phyloP scores from a whole-genome alignment of 495 filamentous ascomycete genomes.

The Tricharina praecox region DNA sequence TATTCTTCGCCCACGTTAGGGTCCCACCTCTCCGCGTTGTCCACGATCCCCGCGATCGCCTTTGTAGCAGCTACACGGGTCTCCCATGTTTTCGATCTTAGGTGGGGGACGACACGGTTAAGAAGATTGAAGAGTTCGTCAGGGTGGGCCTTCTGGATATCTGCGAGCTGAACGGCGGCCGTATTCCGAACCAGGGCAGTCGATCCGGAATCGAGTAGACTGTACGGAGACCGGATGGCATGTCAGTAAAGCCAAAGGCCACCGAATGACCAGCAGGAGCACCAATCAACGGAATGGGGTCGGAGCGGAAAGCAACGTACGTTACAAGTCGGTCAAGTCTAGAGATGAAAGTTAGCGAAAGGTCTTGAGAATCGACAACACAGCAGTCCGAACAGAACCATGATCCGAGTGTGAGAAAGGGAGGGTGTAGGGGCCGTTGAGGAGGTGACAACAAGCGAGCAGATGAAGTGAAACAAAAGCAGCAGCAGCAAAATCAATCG shows the following conservation, averaged over 20 bases:
- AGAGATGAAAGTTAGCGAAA: slow-evolving; percentile 8
- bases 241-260: slow-evolving; percentile 10
- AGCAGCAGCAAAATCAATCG: no score
- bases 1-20: slow-evolving; percentile 52
- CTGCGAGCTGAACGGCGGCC: slow-evolving; percentile 85
- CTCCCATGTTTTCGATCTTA: slow-evolving; percentile 88
- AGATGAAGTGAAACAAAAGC: no score
- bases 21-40: slow-evolving; percentile 74
- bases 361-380: no score
- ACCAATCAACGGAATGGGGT: neutral
- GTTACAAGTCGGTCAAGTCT: slow-evolving; percentile 87
- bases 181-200: slow-evolving; percentile 89
- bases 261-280: neutral
- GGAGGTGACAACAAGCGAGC: no score
- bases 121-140: slow-evolving; percentile 94
- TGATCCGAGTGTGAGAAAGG: no score
- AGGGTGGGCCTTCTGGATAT: slow-evolving; percentile 93
- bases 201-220: slow-evolving; percentile 88
- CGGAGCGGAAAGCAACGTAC: slow-evolving; percentile 42
- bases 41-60: slow-evolving; percentile 79
- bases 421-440: no score
- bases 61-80: slow-evolving; percentile 80
- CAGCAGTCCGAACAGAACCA: no score
- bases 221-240: slow-evolving; percentile 24
- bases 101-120: slow-evolving; percentile 85